A percentile compares a stretch with the other conserved stretches of the same genome.
phyloP scores from a whole-genome alignment of 2,329 filamentous ascomycete genomes.

The Claviceps capensis region DNA sequence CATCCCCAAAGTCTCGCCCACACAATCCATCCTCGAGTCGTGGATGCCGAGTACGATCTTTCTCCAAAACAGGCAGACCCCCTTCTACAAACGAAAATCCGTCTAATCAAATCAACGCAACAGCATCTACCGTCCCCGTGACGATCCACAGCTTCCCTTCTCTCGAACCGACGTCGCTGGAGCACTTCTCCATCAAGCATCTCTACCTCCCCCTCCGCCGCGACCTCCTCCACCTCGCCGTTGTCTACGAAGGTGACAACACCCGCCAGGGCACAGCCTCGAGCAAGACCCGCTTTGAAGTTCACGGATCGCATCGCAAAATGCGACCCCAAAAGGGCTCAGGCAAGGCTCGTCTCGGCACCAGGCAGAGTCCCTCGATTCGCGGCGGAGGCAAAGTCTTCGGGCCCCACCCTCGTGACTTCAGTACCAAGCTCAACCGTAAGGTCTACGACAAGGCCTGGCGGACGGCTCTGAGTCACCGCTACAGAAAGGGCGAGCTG shows the following conservation, averaged over 20 bases:
- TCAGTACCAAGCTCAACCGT: constrained; percentile 64
- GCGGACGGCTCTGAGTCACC: constrained; percentile 85
- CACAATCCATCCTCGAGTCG: constrained; percentile 22
- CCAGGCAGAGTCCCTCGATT: constrained; percentile 68
- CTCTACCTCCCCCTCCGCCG: constrained; percentile 76
- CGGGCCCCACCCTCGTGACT: constrained; percentile 87
- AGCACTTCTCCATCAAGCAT: constrained; percentile 67
- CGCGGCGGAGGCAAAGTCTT: constrained; percentile 77
- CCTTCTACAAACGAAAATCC: background rate
- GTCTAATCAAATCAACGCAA: background rate
- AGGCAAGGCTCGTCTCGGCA: constrained; percentile 66
- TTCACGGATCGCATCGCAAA: constrained; percentile 74
- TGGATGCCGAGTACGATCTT: constrained; percentile 30
- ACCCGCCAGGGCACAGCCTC: constrained; percentile 77
- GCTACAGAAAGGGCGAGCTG: constrained; percentile 76
- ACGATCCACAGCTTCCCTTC: constrained; percentile 86
- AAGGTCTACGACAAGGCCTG: constrained; percentile 95
- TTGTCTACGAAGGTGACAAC: constrained; percentile 83
- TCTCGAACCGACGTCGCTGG: constrained; percentile 68
- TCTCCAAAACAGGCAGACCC: background rate
- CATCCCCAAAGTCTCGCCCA: constrained; percentile 21
- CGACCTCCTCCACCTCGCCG: constrained; percentile 84
- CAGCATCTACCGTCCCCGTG: constrained; percentile 55
- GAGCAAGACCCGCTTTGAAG: constrained; percentile 68
- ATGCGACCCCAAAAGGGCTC: constrained; percentile 76